Evolutionary conservation across 192 early-diverging fungal genomes (phyloP).

Genomic region (Coemansia sp.): DNA sequence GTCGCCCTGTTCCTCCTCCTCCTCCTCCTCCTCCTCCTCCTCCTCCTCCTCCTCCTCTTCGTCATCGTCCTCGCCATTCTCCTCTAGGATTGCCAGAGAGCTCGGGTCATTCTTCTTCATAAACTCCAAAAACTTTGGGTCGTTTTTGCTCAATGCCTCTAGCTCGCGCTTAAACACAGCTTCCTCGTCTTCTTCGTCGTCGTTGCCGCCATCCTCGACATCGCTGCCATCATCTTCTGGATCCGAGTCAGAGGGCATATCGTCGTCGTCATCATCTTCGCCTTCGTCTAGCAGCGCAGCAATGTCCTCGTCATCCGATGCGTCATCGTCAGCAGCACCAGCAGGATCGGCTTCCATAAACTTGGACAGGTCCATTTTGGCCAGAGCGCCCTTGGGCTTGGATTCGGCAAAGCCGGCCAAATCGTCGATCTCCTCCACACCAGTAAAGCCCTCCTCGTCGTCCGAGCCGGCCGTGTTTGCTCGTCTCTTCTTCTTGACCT

Average conservation of each 20-base stretch:
- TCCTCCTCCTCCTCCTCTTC: too few relatives aligned
- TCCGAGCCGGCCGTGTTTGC: constrained; percentile 7
- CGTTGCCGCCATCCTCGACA: constrained; percentile 53
- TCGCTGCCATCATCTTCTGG: constrained; percentile 42
- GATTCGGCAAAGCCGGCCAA: constrained; percentile 46
- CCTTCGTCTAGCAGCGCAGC: constrained; percentile 25
- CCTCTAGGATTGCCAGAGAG: constrained; percentile 75
- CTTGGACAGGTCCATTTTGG: constrained; percentile 33
- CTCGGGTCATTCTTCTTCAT: constrained; percentile 81
- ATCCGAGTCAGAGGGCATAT: constrained; percentile 7
- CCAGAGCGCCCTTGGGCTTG: constrained; percentile 23
- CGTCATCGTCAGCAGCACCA: constrained; percentile 9
- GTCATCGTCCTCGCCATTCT: constrained; percentile 45
- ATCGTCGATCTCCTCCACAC: constrained; percentile 50
- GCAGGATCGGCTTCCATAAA: constrained; percentile 37
- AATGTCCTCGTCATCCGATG: constrained; percentile 14
- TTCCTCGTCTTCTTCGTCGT: constrained; percentile 61
- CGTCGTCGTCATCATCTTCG: constrained; percentile 29
- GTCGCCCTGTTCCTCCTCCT: background rate
- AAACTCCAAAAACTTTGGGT: constrained; percentile 92
- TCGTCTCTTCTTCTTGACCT: constrained; percentile 55
- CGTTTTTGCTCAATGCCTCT: constrained; percentile 77
- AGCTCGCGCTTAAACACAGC: constrained; percentile 75
- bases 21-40: constrained; percentile 55
- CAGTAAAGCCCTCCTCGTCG: constrained; percentile 28